These are phyloP conservation scores for Podaxis sp. DNA, from an alignment of 768 basidiomycete species.

Conservation along the genomic window DNA sequence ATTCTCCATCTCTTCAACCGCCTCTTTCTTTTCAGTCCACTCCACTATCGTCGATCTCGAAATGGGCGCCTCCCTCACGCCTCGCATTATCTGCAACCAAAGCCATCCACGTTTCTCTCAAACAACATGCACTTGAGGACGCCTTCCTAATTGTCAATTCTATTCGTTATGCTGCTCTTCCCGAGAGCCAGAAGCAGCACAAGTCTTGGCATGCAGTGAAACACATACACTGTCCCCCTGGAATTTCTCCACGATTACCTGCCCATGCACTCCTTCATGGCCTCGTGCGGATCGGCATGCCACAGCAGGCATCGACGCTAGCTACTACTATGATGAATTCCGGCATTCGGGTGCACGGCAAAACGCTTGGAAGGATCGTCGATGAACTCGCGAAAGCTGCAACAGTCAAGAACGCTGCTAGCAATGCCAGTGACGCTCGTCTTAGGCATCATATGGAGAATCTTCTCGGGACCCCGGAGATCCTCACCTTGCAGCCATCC, in stretches of 20 bases:
- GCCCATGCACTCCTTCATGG: constrained; percentile 64
- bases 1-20: not conserved
- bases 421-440: constrained; percentile 14
- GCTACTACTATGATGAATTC: constrained; percentile 48
- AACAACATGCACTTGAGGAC: constrained; percentile 38
- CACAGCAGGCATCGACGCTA: constrained; percentile 42
- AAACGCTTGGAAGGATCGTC: constrained; percentile 47
- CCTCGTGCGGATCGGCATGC: constrained; percentile 48
- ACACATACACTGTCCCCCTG: constrained; percentile 34
- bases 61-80: constrained; percentile 10
- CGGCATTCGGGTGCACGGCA: constrained; percentile 44
- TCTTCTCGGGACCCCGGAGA: constrained; percentile 12
- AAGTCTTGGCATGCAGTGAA: constrained; percentile 8
- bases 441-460: constrained; percentile 15
- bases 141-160: constrained; percentile 59
- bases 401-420: constrained; percentile 12
- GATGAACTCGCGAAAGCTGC: constrained; percentile 18
- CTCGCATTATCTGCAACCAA: constrained; percentile 36
- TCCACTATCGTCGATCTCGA: not conserved
- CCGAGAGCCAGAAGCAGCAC: constrained; percentile 11
- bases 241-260: constrained; percentile 54
- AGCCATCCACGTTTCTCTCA: constrained; percentile 45
- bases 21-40: not conserved
- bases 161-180: constrained; percentile 37
- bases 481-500: constrained; percentile 26